Conservation (phyloP, 768 basidiomycete species). For the Tremella fuciformis region DNA sequence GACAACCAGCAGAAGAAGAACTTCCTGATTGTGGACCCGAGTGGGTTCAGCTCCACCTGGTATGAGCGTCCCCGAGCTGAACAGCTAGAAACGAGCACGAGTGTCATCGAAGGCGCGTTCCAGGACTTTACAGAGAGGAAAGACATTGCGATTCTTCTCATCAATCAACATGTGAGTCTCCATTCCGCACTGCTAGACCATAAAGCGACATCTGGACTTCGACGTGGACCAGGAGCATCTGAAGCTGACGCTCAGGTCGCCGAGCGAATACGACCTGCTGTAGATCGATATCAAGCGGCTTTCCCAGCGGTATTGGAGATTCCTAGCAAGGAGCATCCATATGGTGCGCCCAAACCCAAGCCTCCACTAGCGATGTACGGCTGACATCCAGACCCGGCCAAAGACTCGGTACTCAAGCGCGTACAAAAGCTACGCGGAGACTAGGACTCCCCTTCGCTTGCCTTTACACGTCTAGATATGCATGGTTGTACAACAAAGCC, state of each 20-base stretch:
- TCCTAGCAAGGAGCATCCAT: constrained; percentile 96
- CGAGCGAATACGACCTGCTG: constrained; percentile 90
- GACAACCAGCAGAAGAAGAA: constrained; percentile 92
- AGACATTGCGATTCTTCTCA: constrained; percentile 92
- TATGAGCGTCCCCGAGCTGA: neutral
- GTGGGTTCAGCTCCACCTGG: constrained; percentile 57
- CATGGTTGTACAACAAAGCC: constrained; percentile 2
- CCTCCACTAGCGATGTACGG: neutral
- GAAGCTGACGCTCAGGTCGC: constrained; percentile 64
- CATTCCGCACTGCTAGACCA: neutral
- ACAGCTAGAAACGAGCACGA: constrained; percentile 76
- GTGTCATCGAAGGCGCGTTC: constrained; percentile 85
- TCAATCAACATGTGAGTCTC: constrained; percentile 88
- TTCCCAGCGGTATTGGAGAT: constrained; percentile 97
- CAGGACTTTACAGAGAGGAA: constrained; percentile 90
- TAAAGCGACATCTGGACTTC: neutral
- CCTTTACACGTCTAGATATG: neutral
- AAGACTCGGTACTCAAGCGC: constrained; percentile 91
- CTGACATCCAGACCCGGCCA: constrained; percentile 71
- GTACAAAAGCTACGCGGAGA: constrained; percentile 97
- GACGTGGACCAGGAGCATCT: neutral
- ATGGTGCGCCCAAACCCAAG: constrained; percentile 62
- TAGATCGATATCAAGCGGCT: constrained; percentile 91
- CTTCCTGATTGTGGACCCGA: constrained; percentile 90
- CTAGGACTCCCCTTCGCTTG: constrained; percentile 51